Percentiles rank a stretch among this genome's conserved stretches.
These are phyloP conservation scores for Colletotrichum spaethianum DNA, from an alignment of 2,329 filamentous ascomycete genomes.

Conservation along the genomic window DNA sequence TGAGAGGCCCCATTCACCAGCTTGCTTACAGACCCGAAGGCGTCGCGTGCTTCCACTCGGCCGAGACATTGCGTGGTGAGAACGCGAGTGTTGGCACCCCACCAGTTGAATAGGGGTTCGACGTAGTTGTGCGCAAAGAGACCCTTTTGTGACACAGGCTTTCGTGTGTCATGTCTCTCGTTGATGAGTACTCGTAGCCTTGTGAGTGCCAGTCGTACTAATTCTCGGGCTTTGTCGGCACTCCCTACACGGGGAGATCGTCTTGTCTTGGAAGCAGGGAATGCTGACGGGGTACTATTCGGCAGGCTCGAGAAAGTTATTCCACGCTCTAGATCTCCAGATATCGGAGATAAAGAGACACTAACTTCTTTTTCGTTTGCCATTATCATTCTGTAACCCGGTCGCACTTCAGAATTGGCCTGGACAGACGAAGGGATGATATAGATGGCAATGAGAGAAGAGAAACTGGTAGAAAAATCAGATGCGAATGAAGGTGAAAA, in stretches of 20 bases:
- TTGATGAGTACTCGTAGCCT: constrained; percentile 22
- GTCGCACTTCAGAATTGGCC: not conserved
- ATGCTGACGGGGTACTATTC: not conserved
- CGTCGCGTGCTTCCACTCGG: constrained; percentile 19
- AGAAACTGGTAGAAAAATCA: not conserved
- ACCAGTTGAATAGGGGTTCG: constrained; percentile 42
- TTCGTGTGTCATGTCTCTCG: not conserved
- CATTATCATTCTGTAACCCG: not conserved
- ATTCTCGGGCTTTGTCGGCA: constrained; percentile 15
- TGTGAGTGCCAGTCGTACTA: not conserved
- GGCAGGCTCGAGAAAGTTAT: not conserved
- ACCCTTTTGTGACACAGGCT: not conserved
- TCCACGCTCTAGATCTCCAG: not conserved
- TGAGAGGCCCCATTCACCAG: constrained; percentile 38
- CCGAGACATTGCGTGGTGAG: constrained; percentile 24
- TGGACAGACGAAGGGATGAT: not conserved
- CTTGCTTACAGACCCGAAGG: not conserved
- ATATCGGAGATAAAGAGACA: not conserved
- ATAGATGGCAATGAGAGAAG: not conserved
- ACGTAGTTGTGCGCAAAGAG: constrained; percentile 37
- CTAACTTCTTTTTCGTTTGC: not conserved
- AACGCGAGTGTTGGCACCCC: constrained; percentile 39
- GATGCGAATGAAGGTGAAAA: not conserved
- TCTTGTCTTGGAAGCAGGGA: not conserved
- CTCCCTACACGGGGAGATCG: constrained; percentile 12